These are phyloP conservation scores for Bondarzewia mesenterica DNA, from an alignment of 1,284 basidiomycete genomes.

Conservation along the genomic window DNA sequence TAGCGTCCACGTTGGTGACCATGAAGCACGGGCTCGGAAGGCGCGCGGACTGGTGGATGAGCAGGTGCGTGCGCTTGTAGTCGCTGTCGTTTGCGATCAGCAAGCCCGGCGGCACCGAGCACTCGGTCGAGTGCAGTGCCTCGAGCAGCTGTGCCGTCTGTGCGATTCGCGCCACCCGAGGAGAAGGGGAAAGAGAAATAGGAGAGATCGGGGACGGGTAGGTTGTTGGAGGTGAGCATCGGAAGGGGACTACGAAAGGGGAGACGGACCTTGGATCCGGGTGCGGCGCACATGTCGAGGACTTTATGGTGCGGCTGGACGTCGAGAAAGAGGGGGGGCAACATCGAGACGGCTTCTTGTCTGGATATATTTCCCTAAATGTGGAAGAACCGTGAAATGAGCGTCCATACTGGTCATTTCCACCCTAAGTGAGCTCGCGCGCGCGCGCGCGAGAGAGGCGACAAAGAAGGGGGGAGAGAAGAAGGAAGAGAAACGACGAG, in stretches of 20 bases:
- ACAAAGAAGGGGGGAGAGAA: background rate
- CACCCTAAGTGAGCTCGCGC: no score
- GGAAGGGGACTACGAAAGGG: slow-evolving; percentile 1
- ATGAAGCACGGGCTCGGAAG: slow-evolving; percentile 89
- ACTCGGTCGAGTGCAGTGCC: slow-evolving; percentile 71
- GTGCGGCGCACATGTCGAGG: slow-evolving; percentile 99
- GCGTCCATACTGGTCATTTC: background rate
- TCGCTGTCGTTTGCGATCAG: slow-evolving; percentile 90
- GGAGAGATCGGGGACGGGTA: no score
- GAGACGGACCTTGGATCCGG: slow-evolving; percentile 81
- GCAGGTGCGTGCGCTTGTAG: slow-evolving; percentile 90
- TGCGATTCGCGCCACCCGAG: no score
- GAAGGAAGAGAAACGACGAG: background rate
- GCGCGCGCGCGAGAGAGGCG: background rate
- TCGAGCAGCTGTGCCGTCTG: slow-evolving; percentile 89
- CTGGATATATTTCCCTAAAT: slow-evolving; percentile 87
- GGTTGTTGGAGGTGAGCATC: slow-evolving; percentile 13
- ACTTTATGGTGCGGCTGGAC: slow-evolving; percentile 93
- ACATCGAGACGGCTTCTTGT: slow-evolving; percentile 98
- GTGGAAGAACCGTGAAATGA: background rate
- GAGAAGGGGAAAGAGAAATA: no score
- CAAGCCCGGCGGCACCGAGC: slow-evolving; percentile 64
- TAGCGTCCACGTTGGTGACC: slow-evolving; percentile 96
- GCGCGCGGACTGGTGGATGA: slow-evolving; percentile 96
- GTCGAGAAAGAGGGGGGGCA: slow-evolving; percentile 92